Conservation (phyloP, 306 rosid species). For the Cucumis melo region DNA sequence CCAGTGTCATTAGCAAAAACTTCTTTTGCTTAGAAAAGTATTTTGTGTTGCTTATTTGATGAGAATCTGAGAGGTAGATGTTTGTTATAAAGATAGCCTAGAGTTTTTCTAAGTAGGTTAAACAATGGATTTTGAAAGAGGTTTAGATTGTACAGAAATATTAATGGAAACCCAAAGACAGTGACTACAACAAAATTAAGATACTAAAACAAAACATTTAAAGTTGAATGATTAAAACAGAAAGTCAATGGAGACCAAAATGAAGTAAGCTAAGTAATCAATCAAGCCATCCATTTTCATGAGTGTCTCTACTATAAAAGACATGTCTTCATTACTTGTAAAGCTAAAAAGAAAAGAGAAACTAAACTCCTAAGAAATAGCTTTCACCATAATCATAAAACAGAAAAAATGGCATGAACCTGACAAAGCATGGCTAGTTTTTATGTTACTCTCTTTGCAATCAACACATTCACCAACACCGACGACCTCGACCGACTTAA, state of each 20-base stretch:
- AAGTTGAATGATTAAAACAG: neutral
- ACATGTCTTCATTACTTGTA: neutral
- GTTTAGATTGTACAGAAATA: neutral
- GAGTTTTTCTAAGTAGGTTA: neutral
- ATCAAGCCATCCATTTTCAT: neutral
- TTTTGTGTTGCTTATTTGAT: neutral
- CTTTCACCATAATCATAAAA: neutral
- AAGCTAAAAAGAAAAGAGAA: neutral
- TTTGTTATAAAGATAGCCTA: neutral
- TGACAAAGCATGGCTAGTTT: conserved; percentile 51
- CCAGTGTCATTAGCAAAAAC: neutral
- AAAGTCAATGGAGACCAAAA: neutral
- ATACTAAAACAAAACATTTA: neutral
- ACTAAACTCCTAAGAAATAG: neutral
- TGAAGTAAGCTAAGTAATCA: neutral
- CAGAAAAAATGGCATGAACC: conserved; percentile 24
- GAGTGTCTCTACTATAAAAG: neutral
- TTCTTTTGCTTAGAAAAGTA: neutral
- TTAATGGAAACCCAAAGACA: neutral
- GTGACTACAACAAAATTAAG: neutral
- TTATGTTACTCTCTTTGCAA: conserved; percentile 41
- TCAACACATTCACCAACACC: conserved; percentile 71
- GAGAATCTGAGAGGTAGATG: neutral
- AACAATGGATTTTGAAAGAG: neutral
- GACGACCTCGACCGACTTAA: conserved; percentile 47